Evolutionary conservation across 306 rosid genomes (phyloP), one percentile per base, ranked within the genome.

Genomic region (Trifolium subterraneum): DNA sequence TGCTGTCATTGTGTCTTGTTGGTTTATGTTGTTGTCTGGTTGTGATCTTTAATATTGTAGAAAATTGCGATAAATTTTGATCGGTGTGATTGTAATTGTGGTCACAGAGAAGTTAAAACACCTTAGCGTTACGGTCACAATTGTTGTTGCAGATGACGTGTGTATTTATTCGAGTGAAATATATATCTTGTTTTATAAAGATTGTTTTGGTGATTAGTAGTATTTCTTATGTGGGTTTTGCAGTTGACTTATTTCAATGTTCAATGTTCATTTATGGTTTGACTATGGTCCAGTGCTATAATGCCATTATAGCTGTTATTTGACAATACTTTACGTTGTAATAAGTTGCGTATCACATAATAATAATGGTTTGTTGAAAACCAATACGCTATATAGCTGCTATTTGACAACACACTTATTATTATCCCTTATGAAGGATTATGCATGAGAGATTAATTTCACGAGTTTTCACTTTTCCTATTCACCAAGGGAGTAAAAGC

Each of bases 201-300:
- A 11, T 44, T 62, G 66, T 9, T 14, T 14, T 47, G 56, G 41
- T 73, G 27, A 67, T 33, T 70, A 14, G 55, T 70, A 14, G 55
- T 54, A 44, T 15, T 38, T 79, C 22, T 1, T 58, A 0, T 44
- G 27, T 14, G 3, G 16, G 62, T 54, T 78, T 15, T 63, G 71
- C 77, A 33, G 68, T 70, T 54, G 14, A 15, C 50, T 19, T 47
- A 4, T 36, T 41, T 75, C 41, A 52, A 48, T 71, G 33, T 6
- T 20, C 3, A 22, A 6, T 5, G 6, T 29, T 29, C 6, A 29
- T 10, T 7, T 18, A 2, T 68, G 59, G 68, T 63, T 79, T 75
- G 64, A 50, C 14, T 3, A 19, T 1, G 7, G 7, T 25, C 1
- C 3, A 23, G 36, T 23, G 64, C 36, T 58, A 58, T 23, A 5